Evolutionary conservation across 352 stramenopile genomes (phyloP), one percentile per base, ranked within the genome.

Genomic region (Pythium rhizo-oryzae): DNA sequence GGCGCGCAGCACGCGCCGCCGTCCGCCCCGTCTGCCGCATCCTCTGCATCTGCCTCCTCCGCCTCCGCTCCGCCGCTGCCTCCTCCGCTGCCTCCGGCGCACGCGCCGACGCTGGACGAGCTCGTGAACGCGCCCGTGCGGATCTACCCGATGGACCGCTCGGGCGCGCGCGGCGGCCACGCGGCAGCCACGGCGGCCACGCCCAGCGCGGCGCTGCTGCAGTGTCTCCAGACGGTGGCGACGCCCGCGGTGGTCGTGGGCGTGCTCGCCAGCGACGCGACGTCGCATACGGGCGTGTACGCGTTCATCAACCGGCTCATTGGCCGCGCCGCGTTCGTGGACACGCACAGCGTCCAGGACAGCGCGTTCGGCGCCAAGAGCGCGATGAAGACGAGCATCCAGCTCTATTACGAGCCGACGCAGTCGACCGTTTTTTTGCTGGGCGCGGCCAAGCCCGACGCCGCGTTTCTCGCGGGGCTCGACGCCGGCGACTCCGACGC

Each of bases 221-320:
- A 90, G 62, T 76, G 71, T 39, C 59, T 91, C 28, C 81, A 84
- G 44, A 56, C 63, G 1, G 61, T 81, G 11, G 24, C 53, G 59
- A 80, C 80, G 56, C 64, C 71, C 1, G 77, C 81, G 0, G 75
- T 79, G 0, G 75, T 90, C 33, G 72, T 93, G 1, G 81, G 77
- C 55, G 60, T 60, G 51, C n/a, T 60, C 18, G 60, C 30, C 4
- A 59, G 68, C 23, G 80, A 77, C 25, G 77, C 63, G 7, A 73
- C 69, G 11, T 84, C 75, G 16, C 69, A 55, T 0, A 76, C 73
- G 28, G 61, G 70, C 16, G 68, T 76, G 19, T 81, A 77, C 52
- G 69, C 79, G 44, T 84, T 92, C 49, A 70, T 79, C 25, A 93
- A 93, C 47, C 81, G 82, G 2, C 19, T 93, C 7, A 85, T 93